Evolutionary conservation across 1,284 basidiomycete species (phyloP), one percentile per base, ranked within the genome.

Genomic region (Ustilago esculenta): DNA sequence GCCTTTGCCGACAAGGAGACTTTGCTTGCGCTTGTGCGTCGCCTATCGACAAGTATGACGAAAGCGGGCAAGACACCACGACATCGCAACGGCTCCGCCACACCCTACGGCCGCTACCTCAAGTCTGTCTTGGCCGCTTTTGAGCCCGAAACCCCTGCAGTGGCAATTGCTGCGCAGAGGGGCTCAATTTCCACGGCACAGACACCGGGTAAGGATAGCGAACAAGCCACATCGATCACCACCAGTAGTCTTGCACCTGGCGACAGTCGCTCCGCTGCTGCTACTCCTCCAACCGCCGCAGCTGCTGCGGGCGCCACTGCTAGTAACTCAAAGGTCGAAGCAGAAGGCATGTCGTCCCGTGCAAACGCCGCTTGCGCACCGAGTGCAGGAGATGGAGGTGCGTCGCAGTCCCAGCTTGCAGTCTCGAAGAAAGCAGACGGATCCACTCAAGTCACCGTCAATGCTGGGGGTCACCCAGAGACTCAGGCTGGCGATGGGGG

Each of bases 71-170:
- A 64, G 51, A 75, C 72, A 6, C 75, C 75, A 14, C 55, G 56
- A 15, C 75, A 77, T 33, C 71, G 75, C 32, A 73, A 75, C 32
- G 73, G 75, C 0, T 75, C 73, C 7, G 75, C 75, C 2, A 72
- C 63, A 11, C 70, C 75, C 1, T 77, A 75, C 20, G 75, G 73
- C 8, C 52, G 58, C 5, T 75, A 74, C 23, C 71, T 77, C 56
- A 70, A 47, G 30, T 70, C 70, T 12, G 71, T 75, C 17, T 45
- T 75, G 32, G 58, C 63, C 11, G 63, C 57, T 8, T 71, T 65
- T 24, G 63, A 71, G 42, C 68, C 68, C 12, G 61, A 61, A 25
- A 54, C 32, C 6, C 43, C 33, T 11, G 29, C 56, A 15, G 36
- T 33, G 6, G 20, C 40, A 6, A 34, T 29, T 3, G 34, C 27